Conservation (phyloP, 2,329 filamentous ascomycete species). For the Aspergillus brasiliensis region DNA sequence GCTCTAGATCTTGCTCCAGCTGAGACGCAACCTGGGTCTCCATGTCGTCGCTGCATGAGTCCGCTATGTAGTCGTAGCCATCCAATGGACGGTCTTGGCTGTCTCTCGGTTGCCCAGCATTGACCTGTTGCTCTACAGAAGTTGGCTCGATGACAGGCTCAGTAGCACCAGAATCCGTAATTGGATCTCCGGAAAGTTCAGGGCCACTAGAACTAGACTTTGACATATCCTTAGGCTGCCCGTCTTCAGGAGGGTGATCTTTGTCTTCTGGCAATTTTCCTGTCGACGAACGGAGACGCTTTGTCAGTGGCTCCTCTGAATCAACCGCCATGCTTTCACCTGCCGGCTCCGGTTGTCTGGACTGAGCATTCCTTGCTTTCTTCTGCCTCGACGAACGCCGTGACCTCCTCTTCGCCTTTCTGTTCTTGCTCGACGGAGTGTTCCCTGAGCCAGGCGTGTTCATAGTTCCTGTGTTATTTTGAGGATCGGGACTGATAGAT, state of each 20-base stretch:
- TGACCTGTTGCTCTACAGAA: background rate
- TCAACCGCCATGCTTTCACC: background rate
- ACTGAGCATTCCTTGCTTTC: background rate
- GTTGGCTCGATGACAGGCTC: background rate
- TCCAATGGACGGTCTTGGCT: background rate
- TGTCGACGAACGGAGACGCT: constrained; percentile 27
- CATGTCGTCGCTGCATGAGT: constrained; percentile 44
- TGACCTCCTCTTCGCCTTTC: constrained; percentile 16
- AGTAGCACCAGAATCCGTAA: background rate
- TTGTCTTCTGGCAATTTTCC: constrained; percentile 18
- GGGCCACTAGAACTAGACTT: constrained; percentile 1
- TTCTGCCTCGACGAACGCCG: constrained; percentile 13
- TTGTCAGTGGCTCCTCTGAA: constrained; percentile 10
- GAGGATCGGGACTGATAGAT: constrained; percentile 26
- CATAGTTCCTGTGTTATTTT: background rate
- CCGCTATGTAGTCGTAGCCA: constrained; percentile 27
- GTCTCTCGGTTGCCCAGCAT: background rate
- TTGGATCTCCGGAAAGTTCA: background rate
- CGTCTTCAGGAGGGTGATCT: background rate
- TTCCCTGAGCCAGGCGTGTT: background rate
- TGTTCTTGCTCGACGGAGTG: constrained; percentile 13
- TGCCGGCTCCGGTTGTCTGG: background rate
- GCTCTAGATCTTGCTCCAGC: constrained; percentile 47
- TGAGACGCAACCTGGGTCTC: constrained; percentile 50
- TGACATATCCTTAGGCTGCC: constrained; percentile 6